Evolutionary conservation across 2,329 filamentous ascomycete species (phyloP).

Genomic region (Monosporascus sp.): DNA sequence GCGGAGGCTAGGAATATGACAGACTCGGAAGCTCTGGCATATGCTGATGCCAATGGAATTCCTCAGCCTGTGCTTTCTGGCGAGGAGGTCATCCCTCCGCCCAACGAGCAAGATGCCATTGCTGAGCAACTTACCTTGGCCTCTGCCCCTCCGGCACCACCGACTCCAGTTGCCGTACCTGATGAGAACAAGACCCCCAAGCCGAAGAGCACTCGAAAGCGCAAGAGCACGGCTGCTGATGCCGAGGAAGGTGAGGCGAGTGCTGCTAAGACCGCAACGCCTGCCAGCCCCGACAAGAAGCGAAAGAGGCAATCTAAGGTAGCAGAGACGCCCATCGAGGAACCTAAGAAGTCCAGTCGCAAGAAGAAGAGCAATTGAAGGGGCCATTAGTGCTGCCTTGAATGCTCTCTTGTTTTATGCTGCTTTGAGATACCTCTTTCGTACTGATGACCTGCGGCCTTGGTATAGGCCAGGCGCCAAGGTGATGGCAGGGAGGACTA

Average conservation of each 20-base stretch:
- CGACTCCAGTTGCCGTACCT: conserved; percentile 26
- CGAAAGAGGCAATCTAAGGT: conserved; percentile 55
- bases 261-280: conserved; percentile 32
- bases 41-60: conserved; percentile 55
- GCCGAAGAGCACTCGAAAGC: conserved; percentile 48
- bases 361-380: conserved; percentile 48
- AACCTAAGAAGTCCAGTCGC: conserved; percentile 55
- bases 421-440: conserved; percentile 6
- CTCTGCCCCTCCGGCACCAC: conserved; percentile 23
- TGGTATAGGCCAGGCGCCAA: too few species aligned
- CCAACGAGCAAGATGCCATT: conserved; percentile 51
- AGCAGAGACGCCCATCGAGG: conserved; percentile 45
- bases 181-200: conserved; percentile 55
- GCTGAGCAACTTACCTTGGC: conserved; percentile 52
- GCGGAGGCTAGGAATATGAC: conserved; percentile 53
- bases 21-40: conserved; percentile 54
- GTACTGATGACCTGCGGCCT: not conserved
- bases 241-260: conserved; percentile 38
- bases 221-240: conserved; percentile 48
- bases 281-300: conserved; percentile 59
- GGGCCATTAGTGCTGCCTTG: conserved; percentile 1
- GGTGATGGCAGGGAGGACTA: too few species aligned
- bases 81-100: conserved; percentile 32
- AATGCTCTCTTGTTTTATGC: conserved; percentile 3
- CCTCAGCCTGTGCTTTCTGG: conserved; percentile 45